These are phyloP conservation scores for Botrytis fabae DNA, from an alignment of 2,329 filamentous ascomycete species.

Conservation along the genomic window DNA sequence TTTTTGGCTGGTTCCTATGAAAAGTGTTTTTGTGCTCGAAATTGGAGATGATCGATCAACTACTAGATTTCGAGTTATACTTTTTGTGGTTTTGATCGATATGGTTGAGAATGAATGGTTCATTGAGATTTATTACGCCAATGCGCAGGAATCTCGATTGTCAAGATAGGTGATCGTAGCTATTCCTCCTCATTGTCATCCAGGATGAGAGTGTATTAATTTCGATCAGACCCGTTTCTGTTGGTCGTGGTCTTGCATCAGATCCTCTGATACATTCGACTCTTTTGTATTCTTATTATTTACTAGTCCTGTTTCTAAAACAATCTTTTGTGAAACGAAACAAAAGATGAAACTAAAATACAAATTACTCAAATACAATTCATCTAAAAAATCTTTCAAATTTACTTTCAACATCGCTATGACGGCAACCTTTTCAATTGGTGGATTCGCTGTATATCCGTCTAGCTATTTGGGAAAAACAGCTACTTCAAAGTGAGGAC, in stretches of 20 bases:
- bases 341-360: not conserved
- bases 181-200: not conserved
- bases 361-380: not conserved
- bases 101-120: not conserved
- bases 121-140: not conserved
- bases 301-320: not conserved
- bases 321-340: not conserved
- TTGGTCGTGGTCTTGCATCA: not conserved
- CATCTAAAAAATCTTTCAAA: not conserved
- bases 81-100: not conserved
- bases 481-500: not conserved
- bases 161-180: too few relatives aligned
- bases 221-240: not conserved
- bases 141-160: not conserved
- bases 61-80: not conserved
- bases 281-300: not conserved
- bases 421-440: not conserved
- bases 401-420: not conserved
- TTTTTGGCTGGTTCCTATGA: slow-evolving; percentile 14
- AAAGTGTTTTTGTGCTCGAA: not conserved
- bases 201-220: not conserved
- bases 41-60: not conserved
- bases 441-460: not conserved
- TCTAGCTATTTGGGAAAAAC: not conserved
- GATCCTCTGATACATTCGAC: not conserved